Conservation (phyloP, 345 rosid genomes). For the Dimocarpus longan region DNA sequence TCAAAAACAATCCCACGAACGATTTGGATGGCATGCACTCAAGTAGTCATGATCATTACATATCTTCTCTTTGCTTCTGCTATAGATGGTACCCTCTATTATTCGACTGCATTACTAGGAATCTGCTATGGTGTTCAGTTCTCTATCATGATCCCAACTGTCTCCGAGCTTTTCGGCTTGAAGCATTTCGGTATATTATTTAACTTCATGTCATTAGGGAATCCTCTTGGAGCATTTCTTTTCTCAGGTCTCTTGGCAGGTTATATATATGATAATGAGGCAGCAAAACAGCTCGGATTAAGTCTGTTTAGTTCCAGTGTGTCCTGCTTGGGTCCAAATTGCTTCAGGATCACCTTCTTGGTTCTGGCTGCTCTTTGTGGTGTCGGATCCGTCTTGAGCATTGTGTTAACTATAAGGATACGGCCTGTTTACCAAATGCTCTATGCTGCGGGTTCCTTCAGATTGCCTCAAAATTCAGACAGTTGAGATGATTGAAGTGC, state of each 20-base stretch:
- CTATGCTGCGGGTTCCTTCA: conserved; percentile 61
- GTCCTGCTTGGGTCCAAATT: conserved; percentile 59
- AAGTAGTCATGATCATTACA: conserved; percentile 49
- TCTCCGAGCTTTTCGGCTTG: conserved; percentile 67
- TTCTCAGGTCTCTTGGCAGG: conserved; percentile 70
- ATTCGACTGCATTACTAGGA: conserved; percentile 62
- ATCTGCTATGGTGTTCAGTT: conserved; percentile 67
- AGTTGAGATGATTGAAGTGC: conserved; percentile 31
- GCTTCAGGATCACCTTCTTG: conserved; percentile 69
- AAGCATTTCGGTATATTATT: conserved; percentile 59
- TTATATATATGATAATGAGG: conserved; percentile 56
- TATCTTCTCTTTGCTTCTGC: conserved; percentile 67
- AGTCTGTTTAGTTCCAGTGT: conserved; percentile 30
- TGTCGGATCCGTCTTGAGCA: conserved; percentile 47
- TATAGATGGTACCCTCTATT: conserved; percentile 46
- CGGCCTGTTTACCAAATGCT: conserved; percentile 66
- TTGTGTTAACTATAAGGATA: conserved; percentile 48
- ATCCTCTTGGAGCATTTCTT: conserved; percentile 65
- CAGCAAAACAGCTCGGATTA: conserved; percentile 50
- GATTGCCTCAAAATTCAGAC: conserved; percentile 42
- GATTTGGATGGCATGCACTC: conserved; percentile 58
- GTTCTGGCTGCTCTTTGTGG: conserved; percentile 52
- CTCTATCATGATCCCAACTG: conserved; percentile 66
- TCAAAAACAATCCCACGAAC: conserved; percentile 57
- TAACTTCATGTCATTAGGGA: conserved; percentile 64